These are phyloP conservation scores for Populus deltoides DNA, from an alignment of 345 rosid species.

Conservation along the genomic window DNA sequence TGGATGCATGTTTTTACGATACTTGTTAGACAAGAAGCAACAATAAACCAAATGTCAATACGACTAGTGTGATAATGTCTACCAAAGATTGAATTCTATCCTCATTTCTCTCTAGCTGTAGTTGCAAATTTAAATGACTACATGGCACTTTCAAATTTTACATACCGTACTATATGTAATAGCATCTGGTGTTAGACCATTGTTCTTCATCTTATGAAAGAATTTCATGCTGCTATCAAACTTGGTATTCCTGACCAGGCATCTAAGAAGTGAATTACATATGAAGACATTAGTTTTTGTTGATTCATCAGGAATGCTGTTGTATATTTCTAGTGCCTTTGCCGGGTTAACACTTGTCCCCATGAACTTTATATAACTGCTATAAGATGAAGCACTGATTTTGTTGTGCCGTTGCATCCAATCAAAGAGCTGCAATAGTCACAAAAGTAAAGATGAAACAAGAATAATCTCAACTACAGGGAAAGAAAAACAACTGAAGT, in stretches of 20 bases:
- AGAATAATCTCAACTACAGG: background rate
- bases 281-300: conserved; percentile 61
- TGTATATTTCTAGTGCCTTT: conserved; percentile 72
- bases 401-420: conserved; percentile 82
- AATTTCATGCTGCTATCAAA: conserved; percentile 52
- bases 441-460: conserved; percentile 7
- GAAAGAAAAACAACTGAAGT: background rate
- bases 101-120: background rate
- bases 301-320: conserved; percentile 58
- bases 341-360: conserved; percentile 55
- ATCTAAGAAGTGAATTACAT: conserved; percentile 79
- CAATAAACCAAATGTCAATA: background rate
- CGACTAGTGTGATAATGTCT: background rate
- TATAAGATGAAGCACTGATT: conserved; percentile 62
- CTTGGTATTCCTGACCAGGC: conserved; percentile 71
- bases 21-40: background rate
- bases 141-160: background rate
- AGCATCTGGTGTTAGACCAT: conserved; percentile 76
- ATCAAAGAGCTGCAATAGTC: conserved; percentile 64
- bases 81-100: background rate
- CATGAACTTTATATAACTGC: conserved; percentile 67
- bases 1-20: background rate
- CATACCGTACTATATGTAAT: conserved; percentile 82
- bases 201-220: conserved; percentile 86
- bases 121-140: background rate